Conservation (phyloP, 2,329 filamentous ascomycete species). For the Fusarium penzigii region DNA sequence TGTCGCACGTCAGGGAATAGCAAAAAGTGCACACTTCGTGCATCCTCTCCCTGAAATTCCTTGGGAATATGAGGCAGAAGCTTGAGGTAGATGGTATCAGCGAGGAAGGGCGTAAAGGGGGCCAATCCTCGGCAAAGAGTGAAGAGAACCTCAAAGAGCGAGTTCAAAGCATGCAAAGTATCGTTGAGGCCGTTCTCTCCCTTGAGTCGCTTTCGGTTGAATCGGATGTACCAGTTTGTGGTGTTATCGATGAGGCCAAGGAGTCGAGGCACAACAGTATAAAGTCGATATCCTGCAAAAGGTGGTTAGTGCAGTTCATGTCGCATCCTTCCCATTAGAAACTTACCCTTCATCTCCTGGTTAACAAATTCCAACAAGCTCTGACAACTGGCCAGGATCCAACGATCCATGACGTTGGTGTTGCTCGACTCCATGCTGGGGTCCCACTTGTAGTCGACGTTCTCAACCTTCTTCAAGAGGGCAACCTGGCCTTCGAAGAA, state of each 20-base stretch:
- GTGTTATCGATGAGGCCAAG: constrained; percentile 86
- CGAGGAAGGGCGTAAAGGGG: constrained; percentile 94
- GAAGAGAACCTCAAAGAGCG: constrained; percentile 89
- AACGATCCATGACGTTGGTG: constrained; percentile 92
- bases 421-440: constrained; percentile 73
- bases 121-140: constrained; percentile 86
- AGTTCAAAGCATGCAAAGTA: constrained; percentile 87
- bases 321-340: neutral
- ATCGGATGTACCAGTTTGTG: constrained; percentile 98
- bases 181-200: constrained; percentile 84
- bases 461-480: constrained; percentile 82
- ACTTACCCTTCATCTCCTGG: constrained; percentile 79
- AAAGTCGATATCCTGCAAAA: constrained; percentile 66
- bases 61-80: constrained; percentile 81
- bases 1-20: constrained; percentile 84
- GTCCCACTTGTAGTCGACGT: constrained; percentile 76
- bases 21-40: constrained; percentile 89
- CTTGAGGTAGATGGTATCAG: constrained; percentile 88
- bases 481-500: constrained; percentile 91
- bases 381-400: constrained; percentile 92
- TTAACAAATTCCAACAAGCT: constrained; percentile 90
- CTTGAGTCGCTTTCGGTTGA: constrained; percentile 89
- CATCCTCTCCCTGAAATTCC: constrained; percentile 66
- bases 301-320: constrained; percentile 3
- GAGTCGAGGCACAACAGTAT: constrained; percentile 87